Percentiles rank a stretch among this genome's conserved stretches.
Evolutionary conservation across 2,329 filamentous ascomycete genomes (phyloP).

Genomic region (Xenosphaeropsis pyriputrescens): DNA sequence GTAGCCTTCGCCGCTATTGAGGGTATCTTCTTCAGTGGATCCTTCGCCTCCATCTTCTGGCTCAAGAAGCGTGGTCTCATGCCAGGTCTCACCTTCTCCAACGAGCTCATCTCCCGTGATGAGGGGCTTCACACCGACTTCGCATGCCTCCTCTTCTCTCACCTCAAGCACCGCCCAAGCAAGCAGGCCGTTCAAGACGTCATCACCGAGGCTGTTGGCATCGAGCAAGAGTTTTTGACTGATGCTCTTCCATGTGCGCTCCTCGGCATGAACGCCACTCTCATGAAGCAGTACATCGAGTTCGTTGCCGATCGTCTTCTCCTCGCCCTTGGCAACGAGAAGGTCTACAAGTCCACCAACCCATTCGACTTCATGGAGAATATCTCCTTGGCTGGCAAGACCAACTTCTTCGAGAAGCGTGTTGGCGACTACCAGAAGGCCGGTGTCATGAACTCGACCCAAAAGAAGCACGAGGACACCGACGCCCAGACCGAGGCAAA

Average conservation of each 20-base stretch:
- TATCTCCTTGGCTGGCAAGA: constrained; percentile 97
- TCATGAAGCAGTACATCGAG: constrained; percentile 99
- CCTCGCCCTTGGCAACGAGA: constrained; percentile 82
- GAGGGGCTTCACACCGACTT: constrained; percentile 99
- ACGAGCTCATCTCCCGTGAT: constrained; percentile 98
- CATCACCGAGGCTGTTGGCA: constrained; percentile 84
- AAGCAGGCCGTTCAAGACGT: constrained; percentile 71
- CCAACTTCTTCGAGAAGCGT: constrained; percentile 99
- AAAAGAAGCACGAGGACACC: constrained; percentile 47
- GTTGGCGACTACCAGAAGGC: constrained; percentile 99
- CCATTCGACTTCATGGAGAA: constrained; percentile 99
- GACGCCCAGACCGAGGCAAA: constrained; percentile 31
- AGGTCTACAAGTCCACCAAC: constrained; percentile 85
- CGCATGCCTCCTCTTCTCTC: constrained; percentile 93
- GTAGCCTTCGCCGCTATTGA: constrained; percentile 96
- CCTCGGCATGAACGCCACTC: constrained; percentile 89
- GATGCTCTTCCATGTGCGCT: constrained; percentile 87
- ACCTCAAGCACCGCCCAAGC: constrained; percentile 81
- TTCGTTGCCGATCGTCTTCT: constrained; percentile 95
- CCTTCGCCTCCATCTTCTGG: constrained; percentile 99
- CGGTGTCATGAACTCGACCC: constrained; percentile 89
- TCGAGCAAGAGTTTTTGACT: constrained; percentile 96
- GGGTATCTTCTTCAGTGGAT: constrained; percentile 99
- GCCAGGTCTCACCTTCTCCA: constrained; percentile 97
- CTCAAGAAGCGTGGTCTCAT: constrained; percentile 99